Conservation (phyloP, 2,329 filamentous ascomycete genomes). For the Pseudogymnoascus sp. region DNA sequence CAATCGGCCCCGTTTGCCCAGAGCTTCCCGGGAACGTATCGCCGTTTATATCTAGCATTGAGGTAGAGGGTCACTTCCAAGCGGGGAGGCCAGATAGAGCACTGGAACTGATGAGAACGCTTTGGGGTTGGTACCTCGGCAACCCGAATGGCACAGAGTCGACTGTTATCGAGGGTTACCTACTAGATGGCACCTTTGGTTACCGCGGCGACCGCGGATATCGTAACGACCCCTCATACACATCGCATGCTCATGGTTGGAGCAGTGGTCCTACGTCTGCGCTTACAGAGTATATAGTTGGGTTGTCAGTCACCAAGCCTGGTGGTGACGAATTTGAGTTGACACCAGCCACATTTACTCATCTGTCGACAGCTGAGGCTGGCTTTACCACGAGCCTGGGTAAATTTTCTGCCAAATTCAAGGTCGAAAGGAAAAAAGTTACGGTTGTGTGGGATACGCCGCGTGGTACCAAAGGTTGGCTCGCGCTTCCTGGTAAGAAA, state of each 20-base stretch:
- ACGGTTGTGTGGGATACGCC: neutral
- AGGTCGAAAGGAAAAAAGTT: slow-evolving; percentile 14
- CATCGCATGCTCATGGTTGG: slow-evolving; percentile 44
- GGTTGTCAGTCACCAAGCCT: slow-evolving; percentile 31
- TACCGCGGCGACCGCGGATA: slow-evolving; percentile 49
- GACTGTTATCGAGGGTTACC: slow-evolving; percentile 53
- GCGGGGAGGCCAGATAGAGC: slow-evolving; percentile 41
- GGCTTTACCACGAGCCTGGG: slow-evolving; percentile 35
- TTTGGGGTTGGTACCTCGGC: slow-evolving; percentile 54
- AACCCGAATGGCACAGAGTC: slow-evolving; percentile 49
- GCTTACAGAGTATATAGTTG: slow-evolving; percentile 37
- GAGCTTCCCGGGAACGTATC: slow-evolving; percentile 51
- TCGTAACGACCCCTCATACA: slow-evolving; percentile 37
- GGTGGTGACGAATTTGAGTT: slow-evolving; percentile 32
- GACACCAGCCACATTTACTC: slow-evolving; percentile 32
- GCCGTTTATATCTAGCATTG: slow-evolving; percentile 50
- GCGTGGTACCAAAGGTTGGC: neutral
- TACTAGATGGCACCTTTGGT: slow-evolving; percentile 46
- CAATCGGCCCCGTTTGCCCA: slow-evolving; percentile 46
- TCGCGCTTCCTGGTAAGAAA: neutral
- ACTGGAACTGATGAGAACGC: slow-evolving; percentile 45
- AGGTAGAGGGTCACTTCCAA: slow-evolving; percentile 48
- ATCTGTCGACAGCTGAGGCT: slow-evolving; percentile 32
- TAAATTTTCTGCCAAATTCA: slow-evolving; percentile 29
- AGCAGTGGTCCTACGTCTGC: slow-evolving; percentile 40